Base-by-base conservation (phyloP, 75 land plant genomes). In the Isoetes taiwanensis region DNA sequence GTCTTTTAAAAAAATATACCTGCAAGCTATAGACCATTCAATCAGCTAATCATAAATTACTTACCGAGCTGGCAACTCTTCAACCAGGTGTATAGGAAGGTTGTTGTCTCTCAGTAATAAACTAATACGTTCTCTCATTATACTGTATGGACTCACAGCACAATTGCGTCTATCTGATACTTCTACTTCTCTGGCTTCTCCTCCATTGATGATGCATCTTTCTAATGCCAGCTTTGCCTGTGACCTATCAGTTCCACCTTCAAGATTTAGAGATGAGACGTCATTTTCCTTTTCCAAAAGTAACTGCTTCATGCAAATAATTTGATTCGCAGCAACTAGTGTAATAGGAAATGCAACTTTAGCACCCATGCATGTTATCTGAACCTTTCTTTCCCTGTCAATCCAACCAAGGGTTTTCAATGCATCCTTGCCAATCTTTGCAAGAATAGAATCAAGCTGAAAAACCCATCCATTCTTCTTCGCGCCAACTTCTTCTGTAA, bases 351-450 rank as follows among this genome's bases (percentile, higher is more conserved):
- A 80, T 52, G 69, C 74, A 30, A 90, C 68, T 66, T 58, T 41
- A 11, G 32, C 33, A 12, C 84, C 80, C 59, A 71, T 68, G 16
- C 42, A 58, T 8, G 28, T 52, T 16, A 61, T 48, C 52, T 58
- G 54, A 17, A 71, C 76, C 56, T 78, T 85, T 58, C 79, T 72
- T 19, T 50, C 58, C 39, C 59, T 59, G 70, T 90, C 96, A 56
- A 90, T 68, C 96, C 96, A 86, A 28, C 87, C 86, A 62, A 77
- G 71, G 34, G 61, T 73, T 54, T 90, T 86, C 50, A 86, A 46
- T 20, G 72, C 58, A 65, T 90, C 96, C 69, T 90, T 90, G 30
- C 60, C 80, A 23, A 73, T 12, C 75, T 90, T 90, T 41, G 83
- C 96, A 67, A 46, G 64, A 1, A 50, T 67, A 59, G 41, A 79